phyloP scores from a whole-genome alignment of 2,329 filamentous ascomycete genomes.

The Keithomyces neogunnii region DNA sequence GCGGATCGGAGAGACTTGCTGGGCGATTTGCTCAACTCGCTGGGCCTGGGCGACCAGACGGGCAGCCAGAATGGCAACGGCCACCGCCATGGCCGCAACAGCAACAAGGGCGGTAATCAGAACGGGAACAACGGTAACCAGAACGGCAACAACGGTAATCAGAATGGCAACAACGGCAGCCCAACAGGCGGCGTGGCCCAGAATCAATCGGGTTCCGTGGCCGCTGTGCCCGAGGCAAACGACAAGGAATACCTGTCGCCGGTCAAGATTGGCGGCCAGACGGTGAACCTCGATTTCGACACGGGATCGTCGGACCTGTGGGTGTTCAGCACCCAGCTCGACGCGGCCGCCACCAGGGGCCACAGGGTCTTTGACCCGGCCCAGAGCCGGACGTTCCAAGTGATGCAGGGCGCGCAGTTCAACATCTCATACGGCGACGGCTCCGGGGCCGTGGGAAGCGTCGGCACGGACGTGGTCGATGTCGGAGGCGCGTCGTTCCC shows the following conservation, averaged over 20 bases:
- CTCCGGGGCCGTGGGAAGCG: conserved; percentile 31
- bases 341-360: conserved; percentile 23
- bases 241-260: conserved; percentile 11
- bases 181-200: neutral
- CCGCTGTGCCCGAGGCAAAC: conserved; percentile 4
- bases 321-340: conserved; percentile 34
- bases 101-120: neutral
- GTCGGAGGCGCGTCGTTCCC: conserved; percentile 32
- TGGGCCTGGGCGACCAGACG: neutral
- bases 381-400: conserved; percentile 28
- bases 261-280: conserved; percentile 14
- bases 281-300: conserved; percentile 14
- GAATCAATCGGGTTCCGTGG: neutral
- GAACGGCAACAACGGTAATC: conserved; percentile 20
- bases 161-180: conserved; percentile 27
- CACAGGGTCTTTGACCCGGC: conserved; percentile 30
- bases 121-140: neutral
- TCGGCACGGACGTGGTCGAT: conserved; percentile 34
- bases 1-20: neutral
- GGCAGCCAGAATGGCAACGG: neutral
- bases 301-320: conserved; percentile 20
- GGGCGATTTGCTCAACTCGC: neutral
- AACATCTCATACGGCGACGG: conserved; percentile 35
- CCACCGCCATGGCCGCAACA: conserved; percentile 12
- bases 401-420: conserved; percentile 30